Evolutionary conservation across 352 stramenopile genomes (phyloP).

Genomic region (Pythium scleroteichum): DNA sequence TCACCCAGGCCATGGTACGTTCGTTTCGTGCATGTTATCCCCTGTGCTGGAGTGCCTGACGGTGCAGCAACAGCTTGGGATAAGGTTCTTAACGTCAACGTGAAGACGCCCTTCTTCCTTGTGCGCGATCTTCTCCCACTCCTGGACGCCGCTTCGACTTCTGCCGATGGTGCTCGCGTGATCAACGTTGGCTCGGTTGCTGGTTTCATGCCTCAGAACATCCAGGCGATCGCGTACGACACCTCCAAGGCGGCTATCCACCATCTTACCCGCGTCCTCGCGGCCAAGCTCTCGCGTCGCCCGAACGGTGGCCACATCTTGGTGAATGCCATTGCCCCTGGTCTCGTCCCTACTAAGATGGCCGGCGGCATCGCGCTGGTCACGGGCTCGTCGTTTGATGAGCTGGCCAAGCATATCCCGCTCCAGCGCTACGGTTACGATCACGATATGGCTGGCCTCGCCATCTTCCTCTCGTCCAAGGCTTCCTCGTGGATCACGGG

Average conservation of each 20-base stretch:
- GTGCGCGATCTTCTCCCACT: constrained; percentile 89
- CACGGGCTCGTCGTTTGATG: constrained; percentile 45
- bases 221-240: constrained; percentile 94
- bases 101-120: constrained; percentile 95
- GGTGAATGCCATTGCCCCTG: constrained; percentile 94
- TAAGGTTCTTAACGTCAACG: constrained; percentile 92
- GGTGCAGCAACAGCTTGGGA: constrained; percentile 73
- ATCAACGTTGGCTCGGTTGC: constrained; percentile 80
- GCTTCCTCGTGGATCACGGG: constrained; percentile 92
- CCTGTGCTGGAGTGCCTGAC: neutral
- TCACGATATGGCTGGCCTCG: constrained; percentile 93
- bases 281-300: constrained; percentile 85
- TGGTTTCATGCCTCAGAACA: constrained; percentile 82
- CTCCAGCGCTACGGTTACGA: constrained; percentile 79
- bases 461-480: constrained; percentile 90
- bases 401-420: constrained; percentile 75
- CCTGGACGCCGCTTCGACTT: constrained; percentile 67
- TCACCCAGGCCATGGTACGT: constrained; percentile 36
- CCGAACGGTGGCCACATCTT: constrained; percentile 89
- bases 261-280: constrained; percentile 91
- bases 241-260: constrained; percentile 94
- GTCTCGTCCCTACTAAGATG: constrained; percentile 92
- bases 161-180: constrained; percentile 49
- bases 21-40: neutral
- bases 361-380: constrained; percentile 67